These are phyloP conservation scores for Agrocybe praecox DNA, from an alignment of 768 basidiomycete species.

Conservation along the genomic window DNA sequence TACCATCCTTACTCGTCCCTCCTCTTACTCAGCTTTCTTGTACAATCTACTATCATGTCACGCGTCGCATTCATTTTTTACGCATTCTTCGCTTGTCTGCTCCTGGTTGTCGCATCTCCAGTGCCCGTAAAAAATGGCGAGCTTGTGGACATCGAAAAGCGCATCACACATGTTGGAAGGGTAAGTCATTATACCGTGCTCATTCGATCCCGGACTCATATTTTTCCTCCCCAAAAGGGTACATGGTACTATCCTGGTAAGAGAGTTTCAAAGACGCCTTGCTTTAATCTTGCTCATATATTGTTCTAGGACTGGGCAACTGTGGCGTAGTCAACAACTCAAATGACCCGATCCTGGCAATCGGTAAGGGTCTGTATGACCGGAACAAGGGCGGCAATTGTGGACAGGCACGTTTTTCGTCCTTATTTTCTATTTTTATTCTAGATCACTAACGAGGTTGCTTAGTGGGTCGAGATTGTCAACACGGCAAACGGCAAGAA, in stretches of 20 bases:
- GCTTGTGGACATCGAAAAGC: slow-evolving; percentile 44
- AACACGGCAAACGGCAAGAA: slow-evolving; percentile 56
- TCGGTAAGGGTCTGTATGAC: slow-evolving; percentile 56
- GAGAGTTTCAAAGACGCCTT: slow-evolving; percentile 6
- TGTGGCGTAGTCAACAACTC: slow-evolving; percentile 57
- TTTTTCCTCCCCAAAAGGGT: slow-evolving; percentile 42
- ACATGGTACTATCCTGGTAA: slow-evolving; percentile 66
- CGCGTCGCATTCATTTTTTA: slow-evolving; percentile 36
- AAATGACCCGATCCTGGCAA: slow-evolving; percentile 62
- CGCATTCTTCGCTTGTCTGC: slow-evolving; percentile 43
- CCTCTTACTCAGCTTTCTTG: slow-evolving; percentile 5
- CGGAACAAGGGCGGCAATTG: slow-evolving; percentile 55
- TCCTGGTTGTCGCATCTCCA: slow-evolving; percentile 48
- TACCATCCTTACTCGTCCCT: slow-evolving; percentile 2
- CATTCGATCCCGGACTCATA: slow-evolving; percentile 6
- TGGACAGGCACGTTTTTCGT: slow-evolving; percentile 46
- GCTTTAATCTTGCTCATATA: neutral
- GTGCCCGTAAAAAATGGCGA: slow-evolving; percentile 35
- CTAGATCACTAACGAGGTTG: neutral
- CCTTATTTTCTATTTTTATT: slow-evolving; percentile 6
- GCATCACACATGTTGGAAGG: slow-evolving; percentile 54
- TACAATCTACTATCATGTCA: slow-evolving; percentile 34
- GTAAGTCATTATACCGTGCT: slow-evolving; percentile 39
- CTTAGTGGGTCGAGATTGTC: slow-evolving; percentile 60
- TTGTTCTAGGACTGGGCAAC: slow-evolving; percentile 50